phyloP scores from a whole-genome alignment of 73 alveolate species.

The Blepharisma japonicum region DNA sequence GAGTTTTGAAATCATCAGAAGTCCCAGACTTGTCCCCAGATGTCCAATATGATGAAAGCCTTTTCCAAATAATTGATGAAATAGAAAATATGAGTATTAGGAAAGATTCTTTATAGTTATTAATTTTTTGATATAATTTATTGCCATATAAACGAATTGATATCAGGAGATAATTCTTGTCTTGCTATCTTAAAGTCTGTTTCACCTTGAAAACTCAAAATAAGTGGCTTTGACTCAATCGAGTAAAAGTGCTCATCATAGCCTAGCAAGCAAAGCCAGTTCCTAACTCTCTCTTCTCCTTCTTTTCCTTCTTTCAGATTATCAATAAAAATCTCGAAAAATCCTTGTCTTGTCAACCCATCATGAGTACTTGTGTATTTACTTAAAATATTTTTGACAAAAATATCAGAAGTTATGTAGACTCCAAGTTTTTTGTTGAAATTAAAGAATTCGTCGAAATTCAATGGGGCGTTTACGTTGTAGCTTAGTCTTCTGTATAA shows the following conservation, averaged over 20 bases:
- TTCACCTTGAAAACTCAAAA: slow-evolving; percentile 67
- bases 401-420: neutral
- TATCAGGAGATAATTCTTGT: too few species aligned
- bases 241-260: slow-evolving; percentile 71
- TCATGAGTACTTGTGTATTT: slow-evolving; percentile 13
- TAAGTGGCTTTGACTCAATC: slow-evolving; percentile 60
- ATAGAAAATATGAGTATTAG: neutral
- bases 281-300: slow-evolving; percentile 69
- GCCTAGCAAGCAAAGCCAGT: slow-evolving; percentile 67
- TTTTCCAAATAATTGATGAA: slow-evolving; percentile 3
- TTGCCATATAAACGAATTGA: too few species aligned
- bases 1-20: neutral
- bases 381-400: neutral
- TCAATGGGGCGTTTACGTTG: neutral
- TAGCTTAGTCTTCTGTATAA: neutral
- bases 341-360: slow-evolving; percentile 44
- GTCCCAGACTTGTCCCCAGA: neutral
- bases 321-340: slow-evolving; percentile 32
- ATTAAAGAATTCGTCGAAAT: neutral
- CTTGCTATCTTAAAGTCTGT: neutral
- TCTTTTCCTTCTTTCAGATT: slow-evolving; percentile 26
- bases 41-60: slow-evolving; percentile 21
- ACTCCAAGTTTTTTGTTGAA: neutral
- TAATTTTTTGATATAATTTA: too few species aligned
- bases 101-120: too few species aligned